Evolutionary conservation across 345 rosid species (phyloP), one percentile per base, ranked within the genome.

Genomic region (Cochlearia excelsa): DNA sequence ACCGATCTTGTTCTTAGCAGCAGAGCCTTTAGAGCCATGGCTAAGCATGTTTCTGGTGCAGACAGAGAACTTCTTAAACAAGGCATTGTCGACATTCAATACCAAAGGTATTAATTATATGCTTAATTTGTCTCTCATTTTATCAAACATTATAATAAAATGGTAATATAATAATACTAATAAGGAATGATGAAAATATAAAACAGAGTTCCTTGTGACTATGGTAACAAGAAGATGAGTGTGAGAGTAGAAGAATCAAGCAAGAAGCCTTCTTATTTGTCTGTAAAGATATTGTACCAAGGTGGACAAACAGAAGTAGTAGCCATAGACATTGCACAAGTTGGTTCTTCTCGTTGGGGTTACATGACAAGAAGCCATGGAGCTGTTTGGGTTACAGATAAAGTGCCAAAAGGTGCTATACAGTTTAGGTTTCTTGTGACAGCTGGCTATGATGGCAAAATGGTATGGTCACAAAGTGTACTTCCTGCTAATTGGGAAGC

Each of bases 241-340:
- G 84, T 93, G 26, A 71, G 95, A 54, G 99, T 93, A 1, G 97
- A 89, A 77, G 99, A 93, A 73, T 84, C 99, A 44, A 93, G 95
- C 77, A 34, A 73, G 9, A 81, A 93, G 29, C 86, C 95, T 44
- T 11, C 78, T 51, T 85, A 89, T 74, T 62, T 93, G 66, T 86
- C 94, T 9, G 57, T 93, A 4, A 85, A 87, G 70, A 43, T 89
- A 38, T 67, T 89, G 61, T 78, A 85, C 68, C 97, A 89, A 70
- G 99, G 99, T 23, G 99, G 99, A 6, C 97, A 93, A 71, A 93
- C 99, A 1, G 97, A 93, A 57, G 59, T 93, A 0, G 97, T 93
- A 7, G 84, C 66, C 51, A 70, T 89, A 2, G 97, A 89, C 68
- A 79, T 89, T 5, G 95, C 97, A 26, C 74, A 72, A 71, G 86